Evolutionary conservation across 306 rosid genomes (phyloP), one percentile per base, ranked within the genome.

Genomic region (Ormosia semicastrata): DNA sequence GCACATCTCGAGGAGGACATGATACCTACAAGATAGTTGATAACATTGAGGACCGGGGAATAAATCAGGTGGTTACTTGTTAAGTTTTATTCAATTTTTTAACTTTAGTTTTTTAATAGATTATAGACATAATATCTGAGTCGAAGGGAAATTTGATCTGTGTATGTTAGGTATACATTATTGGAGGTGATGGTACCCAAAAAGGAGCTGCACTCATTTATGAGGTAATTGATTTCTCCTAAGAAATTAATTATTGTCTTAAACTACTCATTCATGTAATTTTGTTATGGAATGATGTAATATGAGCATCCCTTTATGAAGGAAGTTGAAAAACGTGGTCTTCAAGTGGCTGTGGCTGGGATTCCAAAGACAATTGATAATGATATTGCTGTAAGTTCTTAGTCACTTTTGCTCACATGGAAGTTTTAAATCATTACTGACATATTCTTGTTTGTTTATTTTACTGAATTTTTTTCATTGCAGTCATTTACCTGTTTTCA

Each of bases 121-220:
- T 65, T 54, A 9, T 44, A 24, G 36, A 43, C 41, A 76, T 65
- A 69, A 66, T 39, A 49, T 37, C 77, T 64, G 46, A 17, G 6
- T 53, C 12, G 62, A 66, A 3, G 67, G 67, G 73, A 77, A 47
- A 32, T 66, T 65, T 80, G 75, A 77, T 80, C 17, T 79, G 52
- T 80, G 77, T 79, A 8, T 79, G 74, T 63, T 54, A 92, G 98
- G 97, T 93, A 65, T 95, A 93, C 82, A 90, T 95, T 81, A 95
- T 95, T 81, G 98, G 99, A 47, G 99, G 99, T 11, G 99, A 95
- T 85, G 99, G 98, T 53, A 95, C 97, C 59, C 98, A 95, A 81
- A 95, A 66, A 87, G 98, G 99, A 90, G 99, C 97, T 59, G 90
- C 92, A 37, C 73, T 83, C 71, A 89, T 95, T 82, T 87, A 87